Evolutionary conservation across 2,329 filamentous ascomycete genomes (phyloP), one percentile per base, ranked within the genome.

Genomic region (Neonectria hederae): DNA sequence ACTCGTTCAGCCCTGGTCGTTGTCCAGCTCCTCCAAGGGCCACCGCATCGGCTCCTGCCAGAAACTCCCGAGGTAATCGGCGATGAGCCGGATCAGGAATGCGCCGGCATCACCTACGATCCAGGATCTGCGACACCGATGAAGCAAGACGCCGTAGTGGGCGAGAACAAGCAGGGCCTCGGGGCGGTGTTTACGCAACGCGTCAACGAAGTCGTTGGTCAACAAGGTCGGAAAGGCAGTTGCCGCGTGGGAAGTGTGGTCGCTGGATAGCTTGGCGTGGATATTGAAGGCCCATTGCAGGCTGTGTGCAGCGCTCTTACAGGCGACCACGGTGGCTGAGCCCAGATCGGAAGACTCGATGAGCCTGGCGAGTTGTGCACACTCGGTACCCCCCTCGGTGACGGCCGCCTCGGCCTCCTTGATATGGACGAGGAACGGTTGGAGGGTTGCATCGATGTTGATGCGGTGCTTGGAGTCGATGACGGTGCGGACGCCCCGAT

Each of bases 111-210:
- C 72, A 2, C 72, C 77, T 66, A 82, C 75, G 24, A 81, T 71
- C 82, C 83, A 84, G 40, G 74, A 71, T 4, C 70, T 59, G 5
- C 78, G 74, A 43, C 76, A 79, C n/a, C 75, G 76, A 62, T 84
- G 80, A 22, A 86, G 72, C 40, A 86, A 66, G 2, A 84, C 77
- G 10, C 82, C 83, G 63, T 84, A 85, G 67, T 86, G 79, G 5
- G 82, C 83, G 21, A 87, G 71, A 4, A 86, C 77, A 7, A 84
- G 73, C 21, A 86, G 72, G 5, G 81, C 80, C 49, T 81, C 80
- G 0, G 81, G 79, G 2, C 75, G 74, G 17, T 76, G 69, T 32
- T 76, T 74, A 14, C 74, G 72, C 28, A 82, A 66, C 14, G 77
- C 69, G 10, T 79, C 75, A 40, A 79, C 68, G 51, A 77, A 82